Evolutionary conservation across 257 asterid species (phyloP), one percentile per base, ranked within the genome.

Genomic region (Plantago ovata): DNA sequence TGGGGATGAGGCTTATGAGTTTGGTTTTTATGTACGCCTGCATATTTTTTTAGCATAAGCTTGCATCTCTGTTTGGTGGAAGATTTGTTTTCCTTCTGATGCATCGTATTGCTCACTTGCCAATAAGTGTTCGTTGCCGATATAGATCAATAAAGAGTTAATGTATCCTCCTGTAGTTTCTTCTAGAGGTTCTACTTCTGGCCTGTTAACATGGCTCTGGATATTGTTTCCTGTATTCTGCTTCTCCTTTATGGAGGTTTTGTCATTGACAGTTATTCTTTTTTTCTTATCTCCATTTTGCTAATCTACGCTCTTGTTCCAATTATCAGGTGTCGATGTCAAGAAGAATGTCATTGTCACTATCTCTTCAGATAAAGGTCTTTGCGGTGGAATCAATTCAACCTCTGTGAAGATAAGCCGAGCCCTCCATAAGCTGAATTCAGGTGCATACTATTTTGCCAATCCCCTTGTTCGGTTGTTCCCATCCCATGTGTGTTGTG

Each of bases 381-480:
- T 93, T 52, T 93, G 99, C 75, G 97, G 97, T 75, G 97, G 99
- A 61, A 93, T 93, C 62, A 93, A 93, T 66, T 93, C 97, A 63
- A 89, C 99, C 2, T 50, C 94, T 43, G 97, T 93, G 74, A 93
- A 87, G 88, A 78, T 73, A 63, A 89, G 97, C 96, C 75, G 89
- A 75, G 96, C 75, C 44, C 76, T 89, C 54, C 65, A 56, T 54
- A 93, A 84, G 78, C 42, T 80, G 56, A 80, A 77, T 68, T 69
- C 95, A 70, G 96, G 96, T 83, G 74, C 23, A 20, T 56, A 56
- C 53, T 20, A 38, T 38, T 44, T 63, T 56, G 38, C 42, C 46
- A 48, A 22, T 32, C 21, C 36, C 10, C 15, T 52, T 21, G 24
- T 18, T 13, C 7, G 7, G 36, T 3, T 28, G 36, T 28, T n/a